Evolutionary conservation across 148 eudicot species (phyloP).

Genomic region (Rhododendron kiyosumense): DNA sequence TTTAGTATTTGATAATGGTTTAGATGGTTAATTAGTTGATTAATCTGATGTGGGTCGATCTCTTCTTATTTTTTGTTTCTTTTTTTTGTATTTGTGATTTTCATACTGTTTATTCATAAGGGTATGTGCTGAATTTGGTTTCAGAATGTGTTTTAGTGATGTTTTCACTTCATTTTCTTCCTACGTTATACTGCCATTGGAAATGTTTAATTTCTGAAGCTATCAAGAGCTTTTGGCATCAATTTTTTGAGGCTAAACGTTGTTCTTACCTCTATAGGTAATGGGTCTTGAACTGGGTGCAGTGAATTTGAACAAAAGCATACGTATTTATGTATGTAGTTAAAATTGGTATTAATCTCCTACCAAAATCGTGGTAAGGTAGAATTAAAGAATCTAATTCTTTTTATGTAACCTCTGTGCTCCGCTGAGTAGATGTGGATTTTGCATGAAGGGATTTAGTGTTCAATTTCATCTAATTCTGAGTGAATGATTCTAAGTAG

Average conservation of each 20-base stretch:
- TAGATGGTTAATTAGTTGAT: background rate
- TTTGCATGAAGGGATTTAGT: background rate
- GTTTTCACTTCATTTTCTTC: background rate
- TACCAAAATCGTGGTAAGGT: background rate
- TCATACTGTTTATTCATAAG: background rate
- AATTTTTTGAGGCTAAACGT: background rate
- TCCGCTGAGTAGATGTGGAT: background rate
- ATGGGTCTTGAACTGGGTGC: background rate
- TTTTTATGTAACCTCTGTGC: background rate
- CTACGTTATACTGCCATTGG: background rate
- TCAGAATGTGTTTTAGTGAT: background rate
- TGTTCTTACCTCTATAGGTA: background rate
- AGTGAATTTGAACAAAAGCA: background rate
- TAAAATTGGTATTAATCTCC: background rate
- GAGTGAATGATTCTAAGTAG: background rate
- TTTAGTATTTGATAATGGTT: background rate
- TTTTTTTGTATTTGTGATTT: background rate
- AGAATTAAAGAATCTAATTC: background rate
- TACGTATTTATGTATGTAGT: background rate
- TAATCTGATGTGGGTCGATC: background rate
- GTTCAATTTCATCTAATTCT: background rate
- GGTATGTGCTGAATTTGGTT: constrained; percentile 1
- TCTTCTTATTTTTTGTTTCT: background rate
- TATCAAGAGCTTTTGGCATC: background rate
- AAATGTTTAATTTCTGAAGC: background rate